These are phyloP conservation scores for Fusarium sp. DNA, from an alignment of 2,329 filamentous ascomycete species.

Conservation along the genomic window DNA sequence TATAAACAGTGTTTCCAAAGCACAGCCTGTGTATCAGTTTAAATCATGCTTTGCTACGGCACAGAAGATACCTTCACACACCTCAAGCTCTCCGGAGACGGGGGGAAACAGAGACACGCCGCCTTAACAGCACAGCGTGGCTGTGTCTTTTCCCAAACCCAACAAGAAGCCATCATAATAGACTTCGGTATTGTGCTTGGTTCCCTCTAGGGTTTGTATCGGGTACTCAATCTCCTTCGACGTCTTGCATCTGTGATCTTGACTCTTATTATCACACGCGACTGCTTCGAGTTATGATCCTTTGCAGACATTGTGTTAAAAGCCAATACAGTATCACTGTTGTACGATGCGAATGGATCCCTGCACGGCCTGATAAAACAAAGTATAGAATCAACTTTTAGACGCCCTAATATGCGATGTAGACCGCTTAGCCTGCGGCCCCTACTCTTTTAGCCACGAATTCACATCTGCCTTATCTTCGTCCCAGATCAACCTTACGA, in stretches of 20 bases:
- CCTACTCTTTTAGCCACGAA: background rate
- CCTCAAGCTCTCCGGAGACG: background rate
- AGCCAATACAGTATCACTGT: too few relatives aligned
- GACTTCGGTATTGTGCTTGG: too few relatives aligned
- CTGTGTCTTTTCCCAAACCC: conserved; percentile 24
- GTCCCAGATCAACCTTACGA: conserved; percentile 62
- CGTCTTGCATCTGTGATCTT: too few relatives aligned
- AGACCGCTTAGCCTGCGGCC: background rate
- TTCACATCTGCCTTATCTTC: conserved; percentile 40
- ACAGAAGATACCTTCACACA: conserved; percentile 9
- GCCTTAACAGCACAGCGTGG: too few relatives aligned
- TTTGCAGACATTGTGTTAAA: background rate
- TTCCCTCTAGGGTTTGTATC: too few relatives aligned
- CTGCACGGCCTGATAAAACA: conserved; percentile 2
- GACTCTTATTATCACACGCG: too few relatives aligned
- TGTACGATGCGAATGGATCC: background rate
- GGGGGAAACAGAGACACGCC: background rate
- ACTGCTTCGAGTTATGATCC: too few relatives aligned
- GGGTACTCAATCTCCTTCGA: too few relatives aligned
- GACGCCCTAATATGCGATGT: conserved; percentile 4
- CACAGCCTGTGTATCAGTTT: conserved; percentile 18
- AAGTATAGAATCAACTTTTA: conserved; percentile 22
- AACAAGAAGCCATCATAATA: background rate
- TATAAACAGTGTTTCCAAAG: background rate
- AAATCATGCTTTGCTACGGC: conserved; percentile 24